Evolutionary conservation across 805 yeast species (phyloP).

Genomic region (Starmerella sirachaensis): DNA sequence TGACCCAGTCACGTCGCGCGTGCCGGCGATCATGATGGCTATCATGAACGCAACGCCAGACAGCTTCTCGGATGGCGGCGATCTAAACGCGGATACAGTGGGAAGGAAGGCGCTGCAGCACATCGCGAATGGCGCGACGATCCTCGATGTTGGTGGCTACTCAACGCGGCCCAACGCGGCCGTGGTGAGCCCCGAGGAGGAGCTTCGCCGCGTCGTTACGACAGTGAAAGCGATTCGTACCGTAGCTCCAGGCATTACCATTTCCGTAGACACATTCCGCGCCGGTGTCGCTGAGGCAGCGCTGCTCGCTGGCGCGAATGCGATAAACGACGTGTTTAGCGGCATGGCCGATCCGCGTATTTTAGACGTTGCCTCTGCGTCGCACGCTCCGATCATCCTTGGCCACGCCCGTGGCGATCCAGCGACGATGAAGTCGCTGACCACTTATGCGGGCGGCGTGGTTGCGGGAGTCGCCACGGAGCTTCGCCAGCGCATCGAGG

Average conservation of each 20-base stretch:
- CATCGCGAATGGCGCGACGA: conserved; percentile 49
- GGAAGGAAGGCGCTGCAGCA: conserved; percentile 22
- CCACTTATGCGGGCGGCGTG: conserved; percentile 39
- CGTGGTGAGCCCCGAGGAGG: conserved; percentile 53
- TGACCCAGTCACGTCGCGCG: conserved; percentile 4
- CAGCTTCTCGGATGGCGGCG: conserved; percentile 87
- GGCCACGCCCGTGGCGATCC: conserved; percentile 82
- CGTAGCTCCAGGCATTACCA: conserved; percentile 34
- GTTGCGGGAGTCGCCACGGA: conserved; percentile 55
- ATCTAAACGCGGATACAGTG: conserved; percentile 26
- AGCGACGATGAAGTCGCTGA: conserved; percentile 51
- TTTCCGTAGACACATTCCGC: conserved; percentile 85
- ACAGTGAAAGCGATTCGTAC: conserved; percentile 49
- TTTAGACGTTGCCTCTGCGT: conserved; percentile 54
- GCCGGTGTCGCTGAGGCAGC: conserved; percentile 60
- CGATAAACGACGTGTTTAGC: conserved; percentile 81
- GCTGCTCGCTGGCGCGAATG: conserved; percentile 69
- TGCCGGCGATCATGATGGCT: conserved; percentile 69
- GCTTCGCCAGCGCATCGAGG: conserved; percentile 40
- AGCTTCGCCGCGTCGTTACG: conserved; percentile 58
- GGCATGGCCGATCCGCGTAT: conserved; percentile 60
- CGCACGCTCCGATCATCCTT: conserved; percentile 59
- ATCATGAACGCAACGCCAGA: conserved; percentile 86
- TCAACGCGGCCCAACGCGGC: conserved; percentile 80
- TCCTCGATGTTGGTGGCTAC: conserved; percentile 88